Base-by-base conservation (phyloP, 306 rosid species). In the Cajanus cajan region DNA sequence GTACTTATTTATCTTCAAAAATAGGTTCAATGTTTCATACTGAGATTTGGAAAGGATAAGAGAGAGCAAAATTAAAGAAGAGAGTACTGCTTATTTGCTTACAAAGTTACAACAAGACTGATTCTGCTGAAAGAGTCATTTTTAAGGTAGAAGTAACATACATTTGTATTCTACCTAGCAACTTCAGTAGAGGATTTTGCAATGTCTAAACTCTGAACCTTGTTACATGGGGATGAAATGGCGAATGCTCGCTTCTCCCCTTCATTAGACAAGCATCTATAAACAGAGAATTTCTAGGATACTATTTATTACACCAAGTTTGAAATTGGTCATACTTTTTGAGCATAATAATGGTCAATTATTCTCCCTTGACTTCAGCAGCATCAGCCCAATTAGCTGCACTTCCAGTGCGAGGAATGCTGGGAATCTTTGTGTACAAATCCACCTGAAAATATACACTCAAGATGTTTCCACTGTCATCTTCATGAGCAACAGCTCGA, bases 341-440 rank as follows among this genome's bases (percentile, higher is more conserved):
- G 6, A 55, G 25, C 47, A 37, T 2, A 16, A 37, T 2, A 16
- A 58, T 45, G 54, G 63, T 55, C 43, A 68, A 22, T 66, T 73
- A 48, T 3, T 84, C 86, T 71, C 73, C 79, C 79, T 78, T 69
- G 66, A 64, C 59, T 22, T 55, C 62, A 63, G 82, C 47, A 68
- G 81, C 39, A 61, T 79, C 90, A 4, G 90, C 87, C 90, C 89
- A 90, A 74, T 87, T 90, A 8, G 84, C 66, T 9, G 87, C 90
- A 59, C 95, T 88, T 66, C 90, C 89, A 0, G 80, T 81, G 55
- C 89, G 89, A 19, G 79, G 92, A 78, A 88, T 88, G 86, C 89
- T 90, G 36, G 83, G 82, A 50, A 88, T 37, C 51, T 87, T 73
- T 5, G 89, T 83, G 82, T 21, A 86, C 66, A 88, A 63, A 43